These are phyloP conservation scores for Planoprotostelium fungivorum DNA, from an alignment of 78 protist genomes.

Conservation along the genomic window DNA sequence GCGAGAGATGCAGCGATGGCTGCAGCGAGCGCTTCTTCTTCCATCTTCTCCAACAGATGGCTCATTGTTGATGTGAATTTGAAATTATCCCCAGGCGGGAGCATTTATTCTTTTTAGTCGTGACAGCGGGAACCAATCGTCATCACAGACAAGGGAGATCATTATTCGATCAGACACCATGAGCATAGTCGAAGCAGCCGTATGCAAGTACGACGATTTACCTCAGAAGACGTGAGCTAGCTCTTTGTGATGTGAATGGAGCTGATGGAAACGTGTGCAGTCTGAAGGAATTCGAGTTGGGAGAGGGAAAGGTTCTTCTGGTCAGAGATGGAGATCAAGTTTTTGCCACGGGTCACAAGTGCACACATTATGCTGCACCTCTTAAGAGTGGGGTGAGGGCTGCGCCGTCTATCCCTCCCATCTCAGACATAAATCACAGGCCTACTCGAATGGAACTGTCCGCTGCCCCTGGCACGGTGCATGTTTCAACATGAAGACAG, in stretches of 20 bases:
- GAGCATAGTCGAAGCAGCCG: not conserved
- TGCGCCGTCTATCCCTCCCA: no score
- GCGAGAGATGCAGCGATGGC: not conserved
- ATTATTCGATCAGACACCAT: not conserved
- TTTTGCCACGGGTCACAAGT: not conserved
- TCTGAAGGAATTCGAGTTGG: not conserved
- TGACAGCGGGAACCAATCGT: no score
- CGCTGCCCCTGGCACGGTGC: conserved; percentile 41
- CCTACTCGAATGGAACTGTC: conserved; percentile 2
- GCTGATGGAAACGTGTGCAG: not conserved
- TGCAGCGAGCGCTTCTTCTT: not conserved
- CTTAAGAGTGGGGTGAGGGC: conserved; percentile 14
- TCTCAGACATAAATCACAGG: no score
- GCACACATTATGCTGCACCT: conserved; percentile 29
- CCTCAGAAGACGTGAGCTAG: not conserved
- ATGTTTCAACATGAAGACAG: conserved; percentile 20
- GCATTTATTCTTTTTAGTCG: no score
- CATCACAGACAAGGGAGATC: no score
- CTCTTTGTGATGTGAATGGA: not conserved
- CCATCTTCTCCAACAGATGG: not conserved
- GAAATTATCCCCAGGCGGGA: not conserved
- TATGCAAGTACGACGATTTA: not conserved
- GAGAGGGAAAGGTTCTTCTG: conserved; percentile 8
- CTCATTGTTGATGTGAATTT: not conserved
- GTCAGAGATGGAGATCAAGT: not conserved